Conservation (phyloP, 2,329 filamentous ascomycete genomes). For the Aureobasidium sp. region DNA sequence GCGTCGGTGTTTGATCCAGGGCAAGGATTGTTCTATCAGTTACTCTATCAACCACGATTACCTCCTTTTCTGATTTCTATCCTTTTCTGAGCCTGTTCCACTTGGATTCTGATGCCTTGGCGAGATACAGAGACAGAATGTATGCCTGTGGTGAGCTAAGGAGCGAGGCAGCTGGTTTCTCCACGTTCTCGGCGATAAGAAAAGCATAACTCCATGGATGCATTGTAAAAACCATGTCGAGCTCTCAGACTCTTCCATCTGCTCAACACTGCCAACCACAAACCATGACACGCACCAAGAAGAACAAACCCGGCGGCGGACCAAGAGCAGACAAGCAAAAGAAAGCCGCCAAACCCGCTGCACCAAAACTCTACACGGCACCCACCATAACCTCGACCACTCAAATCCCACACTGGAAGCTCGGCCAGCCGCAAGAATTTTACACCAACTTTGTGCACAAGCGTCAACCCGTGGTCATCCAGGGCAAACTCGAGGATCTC, state of each 20-base stretch:
- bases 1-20: not conserved
- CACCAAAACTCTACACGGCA: not conserved
- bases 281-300: conserved; percentile 2
- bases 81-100: no score
- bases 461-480: not conserved
- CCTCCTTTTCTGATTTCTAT: no score
- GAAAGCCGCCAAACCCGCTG: not conserved
- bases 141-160: no score
- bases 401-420: not conserved
- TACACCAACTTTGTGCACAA: not conserved
- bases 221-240: not conserved
- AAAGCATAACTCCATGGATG: not conserved
- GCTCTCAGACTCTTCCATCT: not conserved
- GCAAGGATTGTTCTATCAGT: no score
- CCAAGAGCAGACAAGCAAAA: not conserved
- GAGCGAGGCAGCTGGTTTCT: not conserved
- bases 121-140: no score
- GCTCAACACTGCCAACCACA: not conserved
- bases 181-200: not conserved
- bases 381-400: not conserved
- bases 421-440: not conserved
- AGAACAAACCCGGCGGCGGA: not conserved
- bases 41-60: no score
- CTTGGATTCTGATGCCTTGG: no score
- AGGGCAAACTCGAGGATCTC: not conserved